Base-by-base conservation (phyloP, 305 asterid genomes). In the Vinca major region DNA sequence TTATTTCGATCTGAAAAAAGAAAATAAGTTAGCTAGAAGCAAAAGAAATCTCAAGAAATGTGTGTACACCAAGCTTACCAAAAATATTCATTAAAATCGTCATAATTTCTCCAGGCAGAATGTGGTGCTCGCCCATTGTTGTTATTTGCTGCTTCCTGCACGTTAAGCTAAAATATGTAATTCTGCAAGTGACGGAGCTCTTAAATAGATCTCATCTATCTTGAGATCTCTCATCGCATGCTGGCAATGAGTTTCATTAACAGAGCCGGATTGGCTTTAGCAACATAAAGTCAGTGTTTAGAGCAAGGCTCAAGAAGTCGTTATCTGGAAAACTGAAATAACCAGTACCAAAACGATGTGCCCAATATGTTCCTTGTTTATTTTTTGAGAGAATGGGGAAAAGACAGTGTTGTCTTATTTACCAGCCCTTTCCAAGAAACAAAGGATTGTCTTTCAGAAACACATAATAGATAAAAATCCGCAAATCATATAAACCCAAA, bases 31-130 rank as follows among this genome's bases (percentile, higher is more conserved):
- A 50, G 41, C 49, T 4, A 47, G 36, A 51, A 17, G 2, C 48
- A 6, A 19, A 19, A 16, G 36, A 45, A 56, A 21, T 52, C 1
- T 43, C 57, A 36, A 11, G 21, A 44, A 55, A 53, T 41, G 57
- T 71, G 65, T 13, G 41, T 19, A 37, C 44, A 51, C 36, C 53
- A 45, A 75, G 65, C 86, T 75, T 83, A 93, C 99, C 99, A 93
- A 81, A 93, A 93, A 79, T 83, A 93, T 79, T 93, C 99, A 72
- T 93, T 93, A 71, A 93, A 91, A 83, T 93, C 99, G 58, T 93
- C 99, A 77, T 93, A 93, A 71, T 93, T 93, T 86, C 99, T 85
- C 99, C 97, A 93, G 26, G 96, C 96, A 37, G 99, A 93, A 86
- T 93, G 99, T 52, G 99, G 90, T 64, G 97, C 97, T 74, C 89